Percentiles rank a stretch among this genome's conserved stretches.
phyloP scores from a whole-genome alignment of 306 rosid genomes.

The Senna siamea region DNA sequence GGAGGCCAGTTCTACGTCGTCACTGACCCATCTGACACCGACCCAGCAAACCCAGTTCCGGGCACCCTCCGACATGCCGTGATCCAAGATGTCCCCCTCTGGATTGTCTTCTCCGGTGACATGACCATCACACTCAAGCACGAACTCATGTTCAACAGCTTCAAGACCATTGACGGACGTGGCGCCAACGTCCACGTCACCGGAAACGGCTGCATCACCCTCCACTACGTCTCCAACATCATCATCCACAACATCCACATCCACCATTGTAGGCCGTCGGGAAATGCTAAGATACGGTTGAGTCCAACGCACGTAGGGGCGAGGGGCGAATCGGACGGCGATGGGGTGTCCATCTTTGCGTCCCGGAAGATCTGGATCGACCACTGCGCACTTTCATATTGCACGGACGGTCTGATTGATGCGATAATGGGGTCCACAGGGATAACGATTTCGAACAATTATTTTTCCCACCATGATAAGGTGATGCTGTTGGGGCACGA shows the following conservation, averaged over 20 bases:
- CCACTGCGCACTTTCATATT: conserved; percentile 81
- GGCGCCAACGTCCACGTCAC: conserved; percentile 68
- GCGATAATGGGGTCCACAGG: conserved; percentile 93
- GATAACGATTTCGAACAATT: conserved; percentile 80
- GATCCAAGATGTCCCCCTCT: conserved; percentile 68
- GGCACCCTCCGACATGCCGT: conserved; percentile 70
- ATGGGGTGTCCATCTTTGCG: conserved; percentile 78
- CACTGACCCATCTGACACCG: conserved; percentile 63
- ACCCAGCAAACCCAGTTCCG: conserved; percentile 55
- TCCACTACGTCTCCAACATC: conserved; percentile 63
- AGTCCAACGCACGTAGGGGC: conserved; percentile 76
- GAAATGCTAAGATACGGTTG: conserved; percentile 64
- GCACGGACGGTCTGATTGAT: conserved; percentile 84
- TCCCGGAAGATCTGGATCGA: conserved; percentile 83
- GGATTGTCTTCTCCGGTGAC: conserved; percentile 83
- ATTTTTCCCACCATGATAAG: conserved; percentile 82
- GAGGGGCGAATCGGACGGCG: conserved; percentile 84
- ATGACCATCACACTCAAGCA: conserved; percentile 77
- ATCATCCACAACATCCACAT: conserved; percentile 70
- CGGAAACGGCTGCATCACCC: conserved; percentile 70
- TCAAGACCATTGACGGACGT: conserved; percentile 70
- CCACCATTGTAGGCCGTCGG: conserved; percentile 71
- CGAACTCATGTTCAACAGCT: conserved; percentile 72
- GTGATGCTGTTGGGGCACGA: conserved; percentile 91
- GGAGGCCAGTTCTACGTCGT: conserved; percentile 69